Conservation (phyloP, 2,329 filamentous ascomycete species). For the Talaromyces atroroseus region DNA sequence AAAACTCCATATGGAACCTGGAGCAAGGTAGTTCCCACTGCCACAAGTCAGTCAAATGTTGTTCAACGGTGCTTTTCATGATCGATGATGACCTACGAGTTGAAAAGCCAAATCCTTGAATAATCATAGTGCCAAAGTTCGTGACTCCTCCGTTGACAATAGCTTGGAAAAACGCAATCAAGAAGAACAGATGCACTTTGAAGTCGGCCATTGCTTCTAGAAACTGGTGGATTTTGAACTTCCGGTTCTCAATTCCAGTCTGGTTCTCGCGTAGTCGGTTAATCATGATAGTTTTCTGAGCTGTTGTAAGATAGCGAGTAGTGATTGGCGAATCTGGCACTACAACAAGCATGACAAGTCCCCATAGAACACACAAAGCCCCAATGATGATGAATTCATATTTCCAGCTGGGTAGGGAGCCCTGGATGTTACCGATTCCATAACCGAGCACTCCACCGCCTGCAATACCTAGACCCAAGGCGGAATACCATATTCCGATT, state of each 20-base stretch:
- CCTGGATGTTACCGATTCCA: slow-evolving; percentile 56
- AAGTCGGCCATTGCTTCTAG: slow-evolving; percentile 53
- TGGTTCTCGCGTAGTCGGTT: slow-evolving; percentile 53
- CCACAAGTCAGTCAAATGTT: too few relatives aligned
- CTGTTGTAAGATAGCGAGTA: slow-evolving; percentile 46
- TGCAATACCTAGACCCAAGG: slow-evolving; percentile 56
- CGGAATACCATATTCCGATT: slow-evolving; percentile 56
- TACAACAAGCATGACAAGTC: slow-evolving; percentile 52
- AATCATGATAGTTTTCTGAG: slow-evolving; percentile 52
- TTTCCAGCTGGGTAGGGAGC: slow-evolving; percentile 56
- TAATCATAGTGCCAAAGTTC: slow-evolving; percentile 56
- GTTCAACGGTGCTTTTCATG: too few relatives aligned
- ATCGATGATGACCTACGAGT: too few relatives aligned
- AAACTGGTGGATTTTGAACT: slow-evolving; percentile 52
- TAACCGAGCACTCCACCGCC: slow-evolving; percentile 54
- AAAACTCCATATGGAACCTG: slow-evolving; percentile 48
- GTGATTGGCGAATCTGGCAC: slow-evolving; percentile 56
- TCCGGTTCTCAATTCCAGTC: slow-evolving; percentile 55
- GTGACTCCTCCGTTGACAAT: slow-evolving; percentile 56
- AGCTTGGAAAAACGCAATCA: too few relatives aligned
- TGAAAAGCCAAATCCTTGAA: slow-evolving; percentile 53
- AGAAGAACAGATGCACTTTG: slow-evolving; percentile 55
- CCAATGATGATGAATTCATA: slow-evolving; percentile 53
- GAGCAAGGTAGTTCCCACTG: slow-evolving; percentile 51
- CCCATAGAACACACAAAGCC: slow-evolving; percentile 55